Evolutionary conservation across 345 rosid species (phyloP).

Genomic region (Turritis glabra): DNA sequence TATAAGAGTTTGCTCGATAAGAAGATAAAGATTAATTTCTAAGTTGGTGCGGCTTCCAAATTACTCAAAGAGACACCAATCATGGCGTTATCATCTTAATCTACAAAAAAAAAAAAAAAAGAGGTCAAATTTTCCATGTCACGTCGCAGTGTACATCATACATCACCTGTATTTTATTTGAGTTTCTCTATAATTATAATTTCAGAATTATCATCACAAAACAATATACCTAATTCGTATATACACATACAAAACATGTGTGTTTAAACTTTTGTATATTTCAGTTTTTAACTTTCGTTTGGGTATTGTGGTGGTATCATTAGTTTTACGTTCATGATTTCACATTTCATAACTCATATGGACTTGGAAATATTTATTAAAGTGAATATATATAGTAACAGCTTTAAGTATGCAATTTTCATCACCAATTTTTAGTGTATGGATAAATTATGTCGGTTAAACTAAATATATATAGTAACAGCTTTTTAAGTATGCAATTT

Average conservation of each 20-base stretch:
- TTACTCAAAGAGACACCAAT: conserved; percentile 29
- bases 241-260: background rate
- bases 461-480: no score
- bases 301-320: background rate
- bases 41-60: conserved; percentile 35
- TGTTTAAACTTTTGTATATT: background rate
- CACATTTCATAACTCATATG: background rate
- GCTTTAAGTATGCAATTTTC: no score
- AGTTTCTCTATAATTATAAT: background rate
- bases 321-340: background rate
- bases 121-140: conserved; percentile 23
- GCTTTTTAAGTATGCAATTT: no score
- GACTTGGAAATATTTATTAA: no score
- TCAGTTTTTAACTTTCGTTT: background rate
- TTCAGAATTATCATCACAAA: background rate
- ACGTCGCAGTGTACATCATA: conserved; percentile 15
- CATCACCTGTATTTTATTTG: background rate
- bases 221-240: no score
- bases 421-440: no score
- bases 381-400: no score
- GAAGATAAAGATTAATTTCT: background rate
- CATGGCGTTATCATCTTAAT: conserved; percentile 27
- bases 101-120: background rate
- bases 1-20: no score
- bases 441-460: no score